Conservation (phyloP, 1,284 basidiomycete species). For the Leccinum fuscescens region DNA sequence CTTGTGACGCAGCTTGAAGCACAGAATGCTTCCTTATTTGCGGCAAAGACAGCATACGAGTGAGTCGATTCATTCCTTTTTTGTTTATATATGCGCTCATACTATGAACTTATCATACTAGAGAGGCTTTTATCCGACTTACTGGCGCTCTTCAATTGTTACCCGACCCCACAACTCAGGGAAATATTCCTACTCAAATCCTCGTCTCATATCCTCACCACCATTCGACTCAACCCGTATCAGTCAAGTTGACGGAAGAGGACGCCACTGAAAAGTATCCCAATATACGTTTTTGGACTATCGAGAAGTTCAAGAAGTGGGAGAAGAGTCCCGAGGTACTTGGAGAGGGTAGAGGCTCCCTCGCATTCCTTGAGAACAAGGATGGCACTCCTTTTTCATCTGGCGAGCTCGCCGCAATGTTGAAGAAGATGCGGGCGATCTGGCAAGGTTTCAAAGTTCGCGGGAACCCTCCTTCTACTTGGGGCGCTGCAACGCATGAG, state of each 20-base stretch:
- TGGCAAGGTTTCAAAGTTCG: neutral
- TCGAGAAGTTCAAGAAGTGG: neutral
- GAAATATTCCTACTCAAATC: neutral
- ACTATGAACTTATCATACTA: neutral
- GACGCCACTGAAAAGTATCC: neutral
- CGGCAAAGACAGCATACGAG: neutral
- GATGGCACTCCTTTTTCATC: neutral
- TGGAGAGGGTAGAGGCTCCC: neutral
- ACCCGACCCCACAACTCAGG: neutral
- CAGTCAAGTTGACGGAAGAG: neutral
- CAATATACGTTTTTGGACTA: neutral
- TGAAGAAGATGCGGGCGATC: neutral
- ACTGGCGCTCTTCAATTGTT: neutral
- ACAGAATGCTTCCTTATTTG: neutral
- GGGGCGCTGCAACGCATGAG: neutral
- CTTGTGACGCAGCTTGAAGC: neutral
- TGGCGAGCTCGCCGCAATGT: neutral
- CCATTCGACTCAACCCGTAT: neutral
- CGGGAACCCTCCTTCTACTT: neutral
- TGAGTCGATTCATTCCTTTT: neutral
- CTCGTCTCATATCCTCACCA: neutral
- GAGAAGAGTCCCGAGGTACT: neutral
- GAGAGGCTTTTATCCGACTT: neutral
- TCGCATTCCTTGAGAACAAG: neutral
- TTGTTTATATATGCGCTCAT: neutral